Evolutionary conservation across 345 rosid genomes (phyloP).

Genomic region (Arabidopsis thaliana): TAIR10.1 NC_003070.9:24182501-24183000

Average conservation of each 20-base stretch:
- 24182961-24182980: neutral
- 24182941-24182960: neutral
- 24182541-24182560: conserved; percentile 70
- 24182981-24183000: neutral
- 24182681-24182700: conserved; percentile 52
- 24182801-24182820: neutral
- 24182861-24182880: neutral
- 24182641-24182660: conserved; percentile 28
- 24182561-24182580: conserved; percentile 59
- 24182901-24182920: neutral
- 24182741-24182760: neutral
- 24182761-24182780: neutral
- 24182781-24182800: neutral
- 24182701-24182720: neutral
- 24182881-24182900: conserved; percentile 23
- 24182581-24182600: conserved; percentile 66
- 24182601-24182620: conserved; percentile 55
- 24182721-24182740: neutral
- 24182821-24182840: neutral
- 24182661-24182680: conserved; percentile 8
- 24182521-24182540: conserved; percentile 70
- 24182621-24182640: conserved; percentile 43
- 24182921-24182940: neutral
- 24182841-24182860: neutral
- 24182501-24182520: conserved; percentile 62